Conservation (phyloP, 495 filamentous ascomycete species). For the Sabuloglossum arenarium region DNA sequence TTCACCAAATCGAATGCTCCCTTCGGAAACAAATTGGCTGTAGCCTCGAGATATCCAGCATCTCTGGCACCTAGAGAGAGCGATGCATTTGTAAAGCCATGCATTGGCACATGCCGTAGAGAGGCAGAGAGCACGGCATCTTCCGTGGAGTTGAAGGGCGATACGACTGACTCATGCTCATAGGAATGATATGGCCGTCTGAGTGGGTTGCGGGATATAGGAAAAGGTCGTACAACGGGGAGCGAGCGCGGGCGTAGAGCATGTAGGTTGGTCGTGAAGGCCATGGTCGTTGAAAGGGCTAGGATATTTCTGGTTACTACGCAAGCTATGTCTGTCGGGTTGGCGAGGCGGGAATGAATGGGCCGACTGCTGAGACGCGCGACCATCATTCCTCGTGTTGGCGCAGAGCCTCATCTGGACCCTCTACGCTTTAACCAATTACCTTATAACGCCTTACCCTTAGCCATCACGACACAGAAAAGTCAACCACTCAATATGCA, state of each 20-base stretch:
- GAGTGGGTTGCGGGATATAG: background rate
- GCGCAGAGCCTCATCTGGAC: background rate
- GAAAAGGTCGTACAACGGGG: background rate
- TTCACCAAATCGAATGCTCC: conserved; percentile 64
- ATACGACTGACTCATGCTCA: conserved; percentile 29
- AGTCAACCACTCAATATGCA: background rate
- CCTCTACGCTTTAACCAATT: too few species aligned
- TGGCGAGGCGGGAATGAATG: too few species aligned
- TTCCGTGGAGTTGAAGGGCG: conserved; percentile 53
- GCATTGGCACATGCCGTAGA: conserved; percentile 51
- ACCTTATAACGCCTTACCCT: too few species aligned
- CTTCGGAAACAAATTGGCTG: conserved; percentile 57
- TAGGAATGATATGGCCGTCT: conserved; percentile 48
- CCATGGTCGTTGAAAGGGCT: background rate
- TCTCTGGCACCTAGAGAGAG: conserved; percentile 63
- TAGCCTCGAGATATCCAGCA: conserved; percentile 68
- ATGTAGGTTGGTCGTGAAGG: background rate
- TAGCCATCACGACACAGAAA: too few species aligned
- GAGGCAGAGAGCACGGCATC: conserved; percentile 59
- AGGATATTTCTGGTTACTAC: background rate
- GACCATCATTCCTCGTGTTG: background rate
- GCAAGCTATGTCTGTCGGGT: background rate
- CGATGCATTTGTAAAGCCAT: conserved; percentile 58
- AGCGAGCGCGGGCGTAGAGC: background rate
- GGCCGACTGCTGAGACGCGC: background rate